Base-by-base conservation (phyloP, 208 protist genomes). In the Leishmania braziliensis region DNA sequence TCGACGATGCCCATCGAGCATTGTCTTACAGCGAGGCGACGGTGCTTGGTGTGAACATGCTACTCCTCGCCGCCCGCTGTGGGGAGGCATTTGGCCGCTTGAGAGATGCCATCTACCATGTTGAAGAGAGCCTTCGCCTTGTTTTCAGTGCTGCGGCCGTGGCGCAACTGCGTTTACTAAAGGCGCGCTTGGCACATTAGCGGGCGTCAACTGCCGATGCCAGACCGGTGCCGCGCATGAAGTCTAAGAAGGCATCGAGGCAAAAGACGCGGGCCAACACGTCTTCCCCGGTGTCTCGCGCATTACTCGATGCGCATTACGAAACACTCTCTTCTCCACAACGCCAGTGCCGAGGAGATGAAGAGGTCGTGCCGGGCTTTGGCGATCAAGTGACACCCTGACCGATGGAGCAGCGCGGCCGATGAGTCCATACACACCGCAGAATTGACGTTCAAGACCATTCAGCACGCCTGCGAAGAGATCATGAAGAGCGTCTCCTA, bases 331-430 rank as follows among this genome's bases (percentile, higher is more conserved):
- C 77, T 87, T 1, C 77, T 36, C 56, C 48, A 23, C 26, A 73
- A 36, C 26, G 75, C 80, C 18, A n/a, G 53, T 51, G 80, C 56
- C 36, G 48, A 36, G 60, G 81, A 75, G 63, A 78, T 87, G 74
- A 71, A 62, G 16, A 79, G 81, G 76, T 78, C 86, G 53, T 95
- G 93, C 71, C 86, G 90, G 39, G 86, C 86, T 5, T 78, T 95
- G 70, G 92, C 92, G 46, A 91, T 96, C 86, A 77, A 81, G 81
- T 96, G 92, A 89, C 92, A 96, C 83, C 92, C 92, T 26, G 90
- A 96, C 73, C 88, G 84, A 43, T 96, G 92, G 92, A 88, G 91
- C 70, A 80, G 89, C 65, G 78, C 82, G 16, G 62, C 83, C 0
- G 74, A 80, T 0, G 77, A 75, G 43, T 79, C 90, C 14, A 77